Conservation (phyloP, 2,329 filamentous ascomycete species). For the Alternaria arbusti region DNA sequence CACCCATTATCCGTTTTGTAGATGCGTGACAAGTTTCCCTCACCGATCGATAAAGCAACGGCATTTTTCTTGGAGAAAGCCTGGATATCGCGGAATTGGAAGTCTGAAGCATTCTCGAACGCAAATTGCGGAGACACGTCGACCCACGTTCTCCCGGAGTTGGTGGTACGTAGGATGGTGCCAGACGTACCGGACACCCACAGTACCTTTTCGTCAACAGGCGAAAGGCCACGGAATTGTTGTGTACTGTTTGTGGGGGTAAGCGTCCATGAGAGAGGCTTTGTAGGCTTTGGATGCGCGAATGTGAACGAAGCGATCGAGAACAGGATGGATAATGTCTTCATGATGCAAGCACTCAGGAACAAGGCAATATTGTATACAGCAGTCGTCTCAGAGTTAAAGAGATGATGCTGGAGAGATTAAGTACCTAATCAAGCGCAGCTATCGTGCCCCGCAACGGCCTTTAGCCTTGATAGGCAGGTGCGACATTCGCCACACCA, state of each 20-base stretch:
- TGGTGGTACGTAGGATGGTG: slow-evolving; percentile 34
- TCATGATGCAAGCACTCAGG: not conserved
- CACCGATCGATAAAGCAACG: slow-evolving; percentile 33
- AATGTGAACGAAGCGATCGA: not conserved
- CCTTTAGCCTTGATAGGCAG: slow-evolving; percentile 11
- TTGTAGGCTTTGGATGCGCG: not conserved
- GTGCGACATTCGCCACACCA: not conserved
- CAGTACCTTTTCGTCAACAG: slow-evolving; percentile 21
- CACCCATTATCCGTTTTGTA: slow-evolving; percentile 26
- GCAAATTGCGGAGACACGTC: slow-evolving; percentile 31
- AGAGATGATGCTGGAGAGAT: not conserved
- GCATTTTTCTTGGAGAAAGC: slow-evolving; percentile 29
- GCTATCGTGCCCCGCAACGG: not conserved
- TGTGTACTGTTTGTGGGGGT: slow-evolving; percentile 32
- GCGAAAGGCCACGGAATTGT: slow-evolving; percentile 36
- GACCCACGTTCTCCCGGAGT: slow-evolving; percentile 30
- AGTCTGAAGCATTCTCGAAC: slow-evolving; percentile 24
- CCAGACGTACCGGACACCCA: slow-evolving; percentile 38
- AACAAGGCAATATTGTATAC: not conserved
- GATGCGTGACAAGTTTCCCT: slow-evolving; percentile 33
- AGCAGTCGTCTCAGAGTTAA: not conserved
- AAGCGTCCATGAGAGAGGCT: slow-evolving; percentile 24
- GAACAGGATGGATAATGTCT: not conserved
- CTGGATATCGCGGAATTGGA: slow-evolving; percentile 39
- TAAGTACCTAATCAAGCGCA: not conserved